A percentile compares a stretch with the other conserved stretches of the same genome.
These are phyloP conservation scores for Chaetoceros muelleri DNA, from an alignment of 108 stramenopile genomes.

Conservation along the genomic window DNA sequence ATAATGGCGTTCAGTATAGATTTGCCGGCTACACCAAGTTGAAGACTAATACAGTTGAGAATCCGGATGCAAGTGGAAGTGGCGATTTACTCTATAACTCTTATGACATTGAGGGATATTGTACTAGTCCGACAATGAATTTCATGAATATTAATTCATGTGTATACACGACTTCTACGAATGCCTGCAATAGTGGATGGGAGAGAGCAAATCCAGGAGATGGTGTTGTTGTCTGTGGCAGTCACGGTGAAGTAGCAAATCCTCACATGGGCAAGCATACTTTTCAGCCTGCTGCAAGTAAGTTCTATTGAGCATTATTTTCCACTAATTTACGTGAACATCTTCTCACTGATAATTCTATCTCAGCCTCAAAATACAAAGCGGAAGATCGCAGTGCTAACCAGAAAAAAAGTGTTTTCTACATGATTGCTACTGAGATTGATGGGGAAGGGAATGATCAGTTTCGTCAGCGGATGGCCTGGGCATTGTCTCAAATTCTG, in stretches of 20 bases:
- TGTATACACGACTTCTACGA: not conserved
- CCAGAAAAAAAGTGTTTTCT: slow-evolving; percentile 42
- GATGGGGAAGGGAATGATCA: slow-evolving; percentile 42
- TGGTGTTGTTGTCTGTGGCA: slow-evolving; percentile 30
- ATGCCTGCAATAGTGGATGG: not conserved
- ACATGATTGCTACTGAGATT: slow-evolving; percentile 32
- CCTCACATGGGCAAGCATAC: slow-evolving; percentile 6
- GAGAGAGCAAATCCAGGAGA: not conserved
- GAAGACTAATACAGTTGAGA: slow-evolving; percentile 16
- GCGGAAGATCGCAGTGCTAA: not conserved
- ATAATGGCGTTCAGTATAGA: not conserved
- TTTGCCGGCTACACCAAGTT: not conserved
- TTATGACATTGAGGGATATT: too few relatives aligned
- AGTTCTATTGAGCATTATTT: too few relatives aligned
- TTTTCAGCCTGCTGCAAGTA: not conserved
- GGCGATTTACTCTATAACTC: slow-evolving; percentile 6
- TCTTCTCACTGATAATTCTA: too few relatives aligned
- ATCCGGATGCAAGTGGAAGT: slow-evolving; percentile 17
- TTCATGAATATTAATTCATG: slow-evolving; percentile 33
- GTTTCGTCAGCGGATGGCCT: slow-evolving; percentile 32
- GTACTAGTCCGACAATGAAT: slow-evolving; percentile 24
- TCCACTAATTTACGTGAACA: too few relatives aligned
- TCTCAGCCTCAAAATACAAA: too few relatives aligned
- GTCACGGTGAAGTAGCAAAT: slow-evolving; percentile 29
- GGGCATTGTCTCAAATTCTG: slow-evolving; percentile 22